Conservation (phyloP, 2,329 filamentous ascomycete species). For the Penicillium sp. region DNA sequence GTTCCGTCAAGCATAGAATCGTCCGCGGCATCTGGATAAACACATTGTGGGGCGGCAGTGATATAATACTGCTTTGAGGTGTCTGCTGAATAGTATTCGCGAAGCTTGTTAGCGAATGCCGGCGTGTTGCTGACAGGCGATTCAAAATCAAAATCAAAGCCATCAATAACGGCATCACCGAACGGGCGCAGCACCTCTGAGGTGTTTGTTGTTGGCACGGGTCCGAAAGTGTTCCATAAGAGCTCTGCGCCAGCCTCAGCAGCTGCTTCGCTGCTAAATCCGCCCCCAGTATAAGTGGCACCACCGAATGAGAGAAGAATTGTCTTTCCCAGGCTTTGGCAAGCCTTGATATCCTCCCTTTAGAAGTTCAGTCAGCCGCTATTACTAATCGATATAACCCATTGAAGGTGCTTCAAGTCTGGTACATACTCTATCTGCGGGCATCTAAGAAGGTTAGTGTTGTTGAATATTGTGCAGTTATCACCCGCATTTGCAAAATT, state of each 20-base stretch:
- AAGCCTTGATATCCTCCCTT: slow-evolving; percentile 49
- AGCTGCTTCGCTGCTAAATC: slow-evolving; percentile 51
- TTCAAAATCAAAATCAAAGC: slow-evolving; percentile 73
- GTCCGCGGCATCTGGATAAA: slow-evolving; percentile 59
- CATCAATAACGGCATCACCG: slow-evolving; percentile 62
- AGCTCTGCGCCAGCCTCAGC: slow-evolving; percentile 56
- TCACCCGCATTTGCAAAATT: slow-evolving; percentile 63
- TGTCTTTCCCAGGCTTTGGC: slow-evolving; percentile 62
- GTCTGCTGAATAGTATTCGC: slow-evolving; percentile 51
- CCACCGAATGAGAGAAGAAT: slow-evolving; percentile 68
- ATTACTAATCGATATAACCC: background rate
- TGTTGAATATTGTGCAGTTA: slow-evolving; percentile 54
- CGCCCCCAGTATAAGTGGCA: slow-evolving; percentile 63
- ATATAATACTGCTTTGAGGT: slow-evolving; percentile 55
- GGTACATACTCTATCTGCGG: slow-evolving; percentile 28
- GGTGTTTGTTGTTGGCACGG: slow-evolving; percentile 39
- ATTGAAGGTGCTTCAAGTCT: slow-evolving; percentile 49
- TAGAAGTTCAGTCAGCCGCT: slow-evolving; percentile 1
- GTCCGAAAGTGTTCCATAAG: slow-evolving; percentile 65
- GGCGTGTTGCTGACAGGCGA: slow-evolving; percentile 56
- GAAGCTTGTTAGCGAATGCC: slow-evolving; percentile 57
- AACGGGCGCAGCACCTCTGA: slow-evolving; percentile 54
- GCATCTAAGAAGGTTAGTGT: slow-evolving; percentile 55
- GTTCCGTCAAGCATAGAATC: slow-evolving; percentile 50
- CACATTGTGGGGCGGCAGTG: slow-evolving; percentile 64